Percentiles rank a stretch among this genome's conserved stretches.
Conservation (phyloP, 768 basidiomycete species). For the Austroboletus festivus region DNA sequence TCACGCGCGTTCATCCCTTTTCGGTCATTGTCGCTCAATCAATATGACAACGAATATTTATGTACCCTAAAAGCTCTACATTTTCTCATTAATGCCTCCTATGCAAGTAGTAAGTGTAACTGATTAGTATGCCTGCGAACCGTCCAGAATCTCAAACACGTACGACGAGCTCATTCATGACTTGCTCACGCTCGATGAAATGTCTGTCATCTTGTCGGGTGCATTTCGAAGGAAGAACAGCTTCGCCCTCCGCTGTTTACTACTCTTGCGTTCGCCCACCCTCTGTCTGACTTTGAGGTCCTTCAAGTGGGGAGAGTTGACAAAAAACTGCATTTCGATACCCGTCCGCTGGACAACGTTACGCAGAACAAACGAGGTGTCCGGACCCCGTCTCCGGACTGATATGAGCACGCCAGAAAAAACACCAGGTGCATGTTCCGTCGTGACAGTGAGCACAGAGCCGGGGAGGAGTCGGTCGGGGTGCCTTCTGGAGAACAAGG, state of each 20-base stretch:
- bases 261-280: constrained; percentile 46
- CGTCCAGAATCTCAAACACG: constrained; percentile 2
- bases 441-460: constrained; percentile 79
- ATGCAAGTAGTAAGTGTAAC: too few relatives aligned
- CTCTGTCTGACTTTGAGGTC: constrained; percentile 76
- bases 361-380: constrained; percentile 84
- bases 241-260: constrained; percentile 70
- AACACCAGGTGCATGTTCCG: constrained; percentile 70
- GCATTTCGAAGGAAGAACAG: constrained; percentile 79
- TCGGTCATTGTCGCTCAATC: constrained; percentile 7
- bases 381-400: constrained; percentile 76
- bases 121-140: not conserved
- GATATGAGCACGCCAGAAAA: constrained; percentile 90
- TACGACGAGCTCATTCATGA: constrained; percentile 15
- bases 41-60: constrained; percentile 3
- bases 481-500: constrained; percentile 70
- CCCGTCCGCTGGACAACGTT: constrained; percentile 91
- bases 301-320: constrained; percentile 82
- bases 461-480: constrained; percentile 72
- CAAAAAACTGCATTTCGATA: constrained; percentile 90
- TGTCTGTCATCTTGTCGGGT: constrained; percentile 80
- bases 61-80: constrained; percentile 6
- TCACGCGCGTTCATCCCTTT: too few relatives aligned
- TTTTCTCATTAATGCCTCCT: not conserved
- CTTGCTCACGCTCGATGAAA: constrained; percentile 46